These are phyloP conservation scores for Anisodus tanguticus DNA, from an alignment of 257 asterid species.

Conservation along the genomic window DNA sequence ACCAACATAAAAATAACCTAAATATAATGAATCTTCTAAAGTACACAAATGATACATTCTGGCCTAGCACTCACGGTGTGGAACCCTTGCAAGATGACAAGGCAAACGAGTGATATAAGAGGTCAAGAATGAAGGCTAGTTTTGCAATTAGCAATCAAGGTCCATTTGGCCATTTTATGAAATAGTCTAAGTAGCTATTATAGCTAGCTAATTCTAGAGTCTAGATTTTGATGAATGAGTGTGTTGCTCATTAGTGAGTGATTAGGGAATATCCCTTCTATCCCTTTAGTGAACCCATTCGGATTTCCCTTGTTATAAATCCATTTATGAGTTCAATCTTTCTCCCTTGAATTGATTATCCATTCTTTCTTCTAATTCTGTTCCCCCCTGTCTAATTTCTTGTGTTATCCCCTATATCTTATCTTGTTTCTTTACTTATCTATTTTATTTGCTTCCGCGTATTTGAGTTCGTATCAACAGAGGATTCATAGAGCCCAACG, in stretches of 20 bases:
- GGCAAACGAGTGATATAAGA: not conserved
- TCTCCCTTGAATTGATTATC: not conserved
- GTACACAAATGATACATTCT: not conserved
- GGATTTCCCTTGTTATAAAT: conserved; percentile 1
- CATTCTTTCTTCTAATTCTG: not conserved
- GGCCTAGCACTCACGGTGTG: not conserved
- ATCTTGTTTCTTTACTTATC: not conserved
- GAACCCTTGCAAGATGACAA: not conserved
- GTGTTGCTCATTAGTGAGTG: not conserved
- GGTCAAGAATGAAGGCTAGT: not conserved
- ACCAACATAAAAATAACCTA: not conserved
- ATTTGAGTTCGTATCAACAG: not conserved
- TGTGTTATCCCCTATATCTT: not conserved
- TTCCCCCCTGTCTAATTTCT: conserved; percentile 7
- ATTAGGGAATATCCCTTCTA: not conserved
- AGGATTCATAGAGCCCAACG: not conserved
- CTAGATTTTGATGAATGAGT: not conserved
- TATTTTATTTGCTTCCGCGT: not conserved
- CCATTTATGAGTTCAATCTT: conserved; percentile 21
- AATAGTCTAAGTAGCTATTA: not conserved
- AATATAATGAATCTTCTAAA: not conserved
- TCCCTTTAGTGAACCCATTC: not conserved
- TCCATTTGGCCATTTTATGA: not conserved
- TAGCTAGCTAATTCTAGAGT: not conserved
- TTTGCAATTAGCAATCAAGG: not conserved